Conservation (phyloP, 805 yeast species). For the Kluyveromyces siamensis region DNA sequence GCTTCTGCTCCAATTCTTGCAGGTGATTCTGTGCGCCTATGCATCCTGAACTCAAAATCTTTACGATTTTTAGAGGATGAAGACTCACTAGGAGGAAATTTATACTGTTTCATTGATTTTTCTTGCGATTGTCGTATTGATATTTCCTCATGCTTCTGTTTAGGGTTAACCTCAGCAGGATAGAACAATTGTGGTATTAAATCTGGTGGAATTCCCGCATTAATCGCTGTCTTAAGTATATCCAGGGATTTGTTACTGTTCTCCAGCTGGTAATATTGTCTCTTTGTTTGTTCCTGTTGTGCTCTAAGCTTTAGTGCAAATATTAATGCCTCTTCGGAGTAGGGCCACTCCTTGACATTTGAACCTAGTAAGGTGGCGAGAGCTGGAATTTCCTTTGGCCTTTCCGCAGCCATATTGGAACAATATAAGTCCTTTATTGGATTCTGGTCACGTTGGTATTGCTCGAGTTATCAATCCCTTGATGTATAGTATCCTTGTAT, state of each 20-base stretch:
- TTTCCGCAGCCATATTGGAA: slow-evolving; percentile 18
- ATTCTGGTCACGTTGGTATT: not conserved
- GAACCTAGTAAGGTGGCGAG: slow-evolving; percentile 40
- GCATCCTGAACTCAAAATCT: slow-evolving; percentile 2
- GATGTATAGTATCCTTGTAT: too few relatives aligned
- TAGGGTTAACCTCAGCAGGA: slow-evolving; percentile 1
- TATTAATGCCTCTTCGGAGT: slow-evolving; percentile 46
- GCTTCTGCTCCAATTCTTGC: slow-evolving; percentile 69
- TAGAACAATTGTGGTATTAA: slow-evolving; percentile 52
- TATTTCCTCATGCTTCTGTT: not conserved
- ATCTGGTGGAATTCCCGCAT: slow-evolving; percentile 53
- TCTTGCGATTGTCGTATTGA: slow-evolving; percentile 6
- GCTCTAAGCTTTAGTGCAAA: slow-evolving; percentile 51
- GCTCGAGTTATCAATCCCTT: too few relatives aligned
- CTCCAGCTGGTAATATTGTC: slow-evolving; percentile 65
- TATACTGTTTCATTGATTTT: slow-evolving; percentile 7
- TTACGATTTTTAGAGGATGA: slow-evolving; percentile 5
- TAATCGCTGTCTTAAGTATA: slow-evolving; percentile 50
- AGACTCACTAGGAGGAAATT: slow-evolving; percentile 14
- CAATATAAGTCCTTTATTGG: slow-evolving; percentile 10
- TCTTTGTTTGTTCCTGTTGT: slow-evolving; percentile 77
- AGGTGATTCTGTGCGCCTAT: slow-evolving; percentile 47
- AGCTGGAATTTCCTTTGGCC: slow-evolving; percentile 4
- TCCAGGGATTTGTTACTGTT: slow-evolving; percentile 49
- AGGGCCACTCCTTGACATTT: slow-evolving; percentile 43